Base-by-base conservation (phyloP, 2,329 filamentous ascomycete species). In the Nemania diffusa region DNA sequence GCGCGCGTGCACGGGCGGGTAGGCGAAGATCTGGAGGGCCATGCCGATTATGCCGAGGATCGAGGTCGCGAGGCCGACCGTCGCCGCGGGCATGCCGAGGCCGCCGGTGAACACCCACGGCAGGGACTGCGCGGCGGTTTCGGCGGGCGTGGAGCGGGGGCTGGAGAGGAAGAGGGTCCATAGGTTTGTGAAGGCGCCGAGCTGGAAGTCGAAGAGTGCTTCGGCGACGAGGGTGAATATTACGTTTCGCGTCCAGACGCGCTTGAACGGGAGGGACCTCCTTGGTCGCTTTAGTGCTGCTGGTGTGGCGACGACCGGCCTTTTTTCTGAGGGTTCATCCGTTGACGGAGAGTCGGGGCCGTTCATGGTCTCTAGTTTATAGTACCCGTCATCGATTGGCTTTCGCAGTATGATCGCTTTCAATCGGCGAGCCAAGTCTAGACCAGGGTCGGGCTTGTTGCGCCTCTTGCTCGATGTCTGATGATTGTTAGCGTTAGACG, bases 121-220 rank as follows among this genome's bases (percentile, higher is more conserved):
- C 68, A 84, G 72, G 76, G 78, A 71, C 72, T 78, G 73, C 15
- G 56, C 72, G 69, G 62, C 74, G 67, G 73, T 72, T 75, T 74
- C 73, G 72, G 70, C 66, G 74, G 72, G 77, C 60, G 71, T 72
- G 11, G 79, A 83, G n/a, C 89, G 87, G 0, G 89, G 88, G 0
- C 88, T 89, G 0, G 90, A 91, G 34, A 92, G 82, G 79, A 92
- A 92, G 15, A 92, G 83, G 13, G 90, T 89, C 81, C 88, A 91
- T 62, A 92, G 83, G 62, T 90, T 87, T 66, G 88, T 88, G 78
- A 92, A 92, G 22, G 90, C 87, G 68, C 87, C 89, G 70, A 83
- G 87, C 79, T 93, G 91, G 74, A 93, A 88, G 69, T 91, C 89
- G 72, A 92, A 88, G 56, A 93, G 86, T 34, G 89, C 89, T 69